These are phyloP conservation scores for Torulaspora pretoriensis DNA, from an alignment of 1,139 yeast genomes.

Conservation along the genomic window DNA sequence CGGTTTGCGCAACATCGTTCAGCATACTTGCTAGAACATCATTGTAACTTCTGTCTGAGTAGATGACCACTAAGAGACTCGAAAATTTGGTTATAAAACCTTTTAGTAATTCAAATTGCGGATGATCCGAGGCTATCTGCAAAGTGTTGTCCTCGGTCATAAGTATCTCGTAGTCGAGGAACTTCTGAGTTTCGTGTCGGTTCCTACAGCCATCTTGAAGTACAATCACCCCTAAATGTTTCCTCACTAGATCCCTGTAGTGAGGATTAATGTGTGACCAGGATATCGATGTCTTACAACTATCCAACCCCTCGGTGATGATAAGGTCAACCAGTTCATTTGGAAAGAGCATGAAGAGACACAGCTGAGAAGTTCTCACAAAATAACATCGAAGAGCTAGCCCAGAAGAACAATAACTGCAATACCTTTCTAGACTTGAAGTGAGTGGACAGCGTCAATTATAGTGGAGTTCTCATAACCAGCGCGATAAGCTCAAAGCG, in stretches of 20 bases:
- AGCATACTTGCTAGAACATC: conserved; percentile 17
- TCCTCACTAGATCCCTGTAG: conserved; percentile 14
- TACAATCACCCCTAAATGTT: conserved; percentile 16
- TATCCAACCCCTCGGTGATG: conserved; percentile 16
- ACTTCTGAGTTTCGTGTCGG: conserved; percentile 3
- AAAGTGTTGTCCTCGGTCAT: conserved; percentile 13
- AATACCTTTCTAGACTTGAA: neutral
- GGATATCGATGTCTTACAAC: conserved; percentile 18
- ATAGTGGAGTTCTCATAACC: neutral
- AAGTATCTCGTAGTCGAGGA: conserved; percentile 11
- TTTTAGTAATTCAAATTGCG: conserved; percentile 4
- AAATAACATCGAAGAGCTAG: neutral
- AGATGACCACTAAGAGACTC: conserved; percentile 15
- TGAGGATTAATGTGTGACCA: conserved; percentile 18
- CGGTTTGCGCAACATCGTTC: conserved; percentile 16
- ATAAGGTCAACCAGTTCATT: conserved; percentile 18
- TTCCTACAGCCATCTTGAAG: conserved; percentile 14
- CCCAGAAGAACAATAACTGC: neutral
- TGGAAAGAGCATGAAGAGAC: conserved; percentile 16
- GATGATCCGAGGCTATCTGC: conserved; percentile 11
- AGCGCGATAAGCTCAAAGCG: conserved; percentile 2
- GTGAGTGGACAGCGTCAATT: neutral
- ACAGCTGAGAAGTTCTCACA: neutral
- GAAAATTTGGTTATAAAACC: conserved; percentile 9
- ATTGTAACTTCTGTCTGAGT: conserved; percentile 18